Conservation (phyloP, 78 protist genomes). For the Dictyostelium purpureum region DNA sequence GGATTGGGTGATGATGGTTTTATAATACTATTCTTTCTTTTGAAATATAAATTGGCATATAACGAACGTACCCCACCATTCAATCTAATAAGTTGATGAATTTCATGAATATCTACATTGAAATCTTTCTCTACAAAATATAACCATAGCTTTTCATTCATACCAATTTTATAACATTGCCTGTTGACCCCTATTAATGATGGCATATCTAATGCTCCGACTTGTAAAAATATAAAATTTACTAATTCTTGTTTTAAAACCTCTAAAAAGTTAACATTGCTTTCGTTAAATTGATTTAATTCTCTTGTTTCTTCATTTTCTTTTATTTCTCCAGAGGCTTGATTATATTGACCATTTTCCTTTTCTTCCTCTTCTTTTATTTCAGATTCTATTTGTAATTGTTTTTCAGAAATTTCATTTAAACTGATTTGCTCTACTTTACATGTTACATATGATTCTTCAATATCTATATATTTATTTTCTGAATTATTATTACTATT, state of each 20-base stretch:
- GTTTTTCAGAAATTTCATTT: neutral
- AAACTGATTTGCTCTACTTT: neutral
- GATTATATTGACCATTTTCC: neutral
- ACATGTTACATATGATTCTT: neutral
- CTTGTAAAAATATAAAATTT: slow-evolving; percentile 54
- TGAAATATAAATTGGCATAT: slow-evolving; percentile 62
- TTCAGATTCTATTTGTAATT: neutral
- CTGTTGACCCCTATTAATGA: slow-evolving; percentile 7
- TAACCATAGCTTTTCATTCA: slow-evolving; percentile 66
- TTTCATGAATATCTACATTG: neutral
- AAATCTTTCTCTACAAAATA: slow-evolving; percentile 51
- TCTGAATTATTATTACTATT: neutral
- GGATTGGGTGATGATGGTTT: slow-evolving; percentile 44
- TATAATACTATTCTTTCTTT: neutral
- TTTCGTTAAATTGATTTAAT: neutral
- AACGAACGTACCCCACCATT: slow-evolving; percentile 58
- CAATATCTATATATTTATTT: neutral
- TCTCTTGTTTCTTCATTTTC: neutral
- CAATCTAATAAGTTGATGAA: neutral
- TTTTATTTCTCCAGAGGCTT: too few relatives aligned
- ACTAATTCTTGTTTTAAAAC: slow-evolving; percentile 19
- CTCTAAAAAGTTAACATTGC: slow-evolving; percentile 28
- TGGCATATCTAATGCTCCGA: slow-evolving; percentile 38
- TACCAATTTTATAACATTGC: slow-evolving; percentile 38
- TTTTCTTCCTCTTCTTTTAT: neutral